Base-by-base conservation (phyloP, 2,329 filamentous ascomycete genomes). In the Zalaria obscura region DNA sequence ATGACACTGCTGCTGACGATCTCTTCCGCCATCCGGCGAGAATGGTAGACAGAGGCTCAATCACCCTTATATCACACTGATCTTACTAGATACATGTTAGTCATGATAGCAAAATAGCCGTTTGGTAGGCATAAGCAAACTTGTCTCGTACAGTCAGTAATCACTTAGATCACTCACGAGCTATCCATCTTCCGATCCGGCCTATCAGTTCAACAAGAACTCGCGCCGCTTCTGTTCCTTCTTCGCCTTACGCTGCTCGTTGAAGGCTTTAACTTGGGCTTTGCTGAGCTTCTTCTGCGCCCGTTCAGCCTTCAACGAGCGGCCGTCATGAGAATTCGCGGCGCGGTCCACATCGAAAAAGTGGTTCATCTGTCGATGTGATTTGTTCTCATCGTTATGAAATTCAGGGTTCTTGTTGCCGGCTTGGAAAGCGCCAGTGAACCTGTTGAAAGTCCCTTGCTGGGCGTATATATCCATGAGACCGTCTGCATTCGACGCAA, bases 301-400 rank as follows among this genome's bases (percentile, higher is more conserved):
- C 42, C 91, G 73, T 68, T 98, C 91, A 2, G 87, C 91, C 64
- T 89, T 93, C 44, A 98, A 67, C 56, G 88, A 95, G 44, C 81
- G 76, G 2, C 91, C 91, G 52, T 94, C 81, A 55, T 98, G 88
- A 44, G 76, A 76, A 56, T 93, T 95, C 4, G 88, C 89, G 3
- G 87, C 88, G 4, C 87, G 84, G 60, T 96, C 88, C 35, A 95
- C 88, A 57, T 98, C 89, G 60, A 96, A 98, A 64, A 81, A 96
- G 34, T 87, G 84, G 56, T 84, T 83, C 82, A 96, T 83, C 65
- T 96, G 91, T 36, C 91, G 73, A 40, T 70, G 72, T 45, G 81
- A 81, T 69, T 94, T 95, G 56, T 85, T 83, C 56, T 93, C 86
- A 55, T 94, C 87, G 51, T 78, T 82, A 66, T 88, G 82, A 40